Evolutionary conservation across 2,329 filamentous ascomycete genomes (phyloP).

Genomic region (Microdochium paspali): DNA sequence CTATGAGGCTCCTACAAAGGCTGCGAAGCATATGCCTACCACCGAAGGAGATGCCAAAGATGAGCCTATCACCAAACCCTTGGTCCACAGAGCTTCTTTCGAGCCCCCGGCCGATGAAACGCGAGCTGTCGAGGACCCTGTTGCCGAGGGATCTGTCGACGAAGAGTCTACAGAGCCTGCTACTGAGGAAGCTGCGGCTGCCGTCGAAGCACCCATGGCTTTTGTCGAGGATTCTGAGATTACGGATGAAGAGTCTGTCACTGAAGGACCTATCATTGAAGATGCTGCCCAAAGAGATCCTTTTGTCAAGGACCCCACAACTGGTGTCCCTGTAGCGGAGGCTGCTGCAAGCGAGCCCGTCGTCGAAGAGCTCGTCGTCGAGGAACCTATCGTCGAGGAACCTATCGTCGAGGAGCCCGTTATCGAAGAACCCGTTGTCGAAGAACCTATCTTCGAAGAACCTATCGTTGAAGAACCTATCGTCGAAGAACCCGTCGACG

Average conservation of each 20-base stretch:
- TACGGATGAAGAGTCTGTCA: background rate
- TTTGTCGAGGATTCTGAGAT: too few species aligned
- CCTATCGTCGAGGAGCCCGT: too few species aligned
- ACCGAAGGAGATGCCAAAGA: background rate
- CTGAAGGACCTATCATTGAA: too few species aligned
- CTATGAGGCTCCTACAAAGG: too few species aligned
- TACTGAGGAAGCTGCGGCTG: too few species aligned
- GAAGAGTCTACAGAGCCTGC: slow-evolving; percentile 1
- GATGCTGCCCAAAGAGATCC: background rate
- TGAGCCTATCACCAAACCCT: background rate
- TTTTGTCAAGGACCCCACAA: too few species aligned
- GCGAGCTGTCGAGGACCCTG: background rate
- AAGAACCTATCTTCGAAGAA: background rate
- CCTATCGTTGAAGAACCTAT: background rate
- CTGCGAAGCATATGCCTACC: too few species aligned
- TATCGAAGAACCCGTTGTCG: background rate
- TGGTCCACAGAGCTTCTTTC: slow-evolving; percentile 2
- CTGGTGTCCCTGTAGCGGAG: background rate
- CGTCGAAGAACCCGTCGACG: background rate
- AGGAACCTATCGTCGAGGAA: too few species aligned
- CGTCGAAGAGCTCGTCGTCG: background rate
- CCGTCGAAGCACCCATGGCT: too few species aligned
- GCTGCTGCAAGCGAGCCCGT: too few species aligned
- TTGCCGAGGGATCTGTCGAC: background rate
- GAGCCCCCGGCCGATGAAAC: background rate